Evolutionary conservation across 805 yeast genomes (phyloP), one percentile per base, ranked within the genome.

Genomic region (Gaillardinia entomophila): DNA sequence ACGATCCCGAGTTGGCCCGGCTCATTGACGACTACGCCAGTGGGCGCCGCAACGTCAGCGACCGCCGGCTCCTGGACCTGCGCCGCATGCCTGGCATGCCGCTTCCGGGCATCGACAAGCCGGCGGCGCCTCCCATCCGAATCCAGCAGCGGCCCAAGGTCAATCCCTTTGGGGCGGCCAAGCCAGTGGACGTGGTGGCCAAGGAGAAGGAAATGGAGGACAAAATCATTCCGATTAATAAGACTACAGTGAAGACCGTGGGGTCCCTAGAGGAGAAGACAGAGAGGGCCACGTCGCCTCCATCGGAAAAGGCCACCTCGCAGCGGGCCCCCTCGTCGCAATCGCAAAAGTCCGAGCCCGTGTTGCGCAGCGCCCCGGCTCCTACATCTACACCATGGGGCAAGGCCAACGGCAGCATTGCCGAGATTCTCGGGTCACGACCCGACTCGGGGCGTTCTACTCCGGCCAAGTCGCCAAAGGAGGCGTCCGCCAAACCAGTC

Each of bases 141-240:
- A 53, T 33, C 39, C 53, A 45, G 24, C 27, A 2, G 8, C 60
- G 46, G 51, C 57, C 64, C 3, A 79, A 73, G 45, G 41, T 72
- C 0, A 83, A 77, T 50, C 92, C 95, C 4, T 86, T 87, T 62
- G 95, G 95, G 0, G 62, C 73, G 4, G 96, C 95, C 1, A 83
- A 77, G 57, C 95, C 95, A 2, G 90, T 86, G 4, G 95, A 86
- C 53, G 76, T 82, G 2, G 62, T 78, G 15, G 66, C 83, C 16
- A 78, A 74, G 42, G 77, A 75, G 43, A 59, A 68, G 28, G 90
- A 82, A 46, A 59, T 82, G 15, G 89, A 82, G 22, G 6, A 30
- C 27, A 49, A 57, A 38, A 37, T 59, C 27, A 46, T 54, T 3
- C 45, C 49, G 19, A 45, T 57, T 7, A 58, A 60, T 32, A 56